Conservation (phyloP, 2,329 filamentous ascomycete genomes). For the Aspergillus amoenus region DNA sequence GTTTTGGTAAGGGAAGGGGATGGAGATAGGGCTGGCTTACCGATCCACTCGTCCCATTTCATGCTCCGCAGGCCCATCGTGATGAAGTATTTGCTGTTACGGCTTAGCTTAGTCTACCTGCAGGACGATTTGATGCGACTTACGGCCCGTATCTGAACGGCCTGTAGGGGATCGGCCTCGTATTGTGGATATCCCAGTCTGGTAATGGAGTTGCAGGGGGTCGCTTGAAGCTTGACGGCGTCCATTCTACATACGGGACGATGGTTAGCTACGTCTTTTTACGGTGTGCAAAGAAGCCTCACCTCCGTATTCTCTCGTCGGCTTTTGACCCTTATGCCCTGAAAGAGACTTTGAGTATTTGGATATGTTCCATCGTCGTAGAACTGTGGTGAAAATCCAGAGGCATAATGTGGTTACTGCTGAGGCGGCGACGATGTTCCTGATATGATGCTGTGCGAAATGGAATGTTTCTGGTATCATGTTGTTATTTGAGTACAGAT, state of each 20-base stretch:
- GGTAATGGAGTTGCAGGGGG: constrained; percentile 63
- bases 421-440: constrained; percentile 30
- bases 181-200: constrained; percentile 66
- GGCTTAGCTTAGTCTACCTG: not conserved
- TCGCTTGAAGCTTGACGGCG: constrained; percentile 57
- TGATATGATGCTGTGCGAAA: constrained; percentile 16
- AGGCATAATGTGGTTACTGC: constrained; percentile 31
- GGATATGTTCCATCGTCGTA: constrained; percentile 27
- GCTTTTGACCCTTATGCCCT: constrained; percentile 30
- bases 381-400: constrained; percentile 26
- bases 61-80: constrained; percentile 75
- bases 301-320: constrained; percentile 50
- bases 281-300: constrained; percentile 10
- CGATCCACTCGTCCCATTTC: constrained; percentile 72
- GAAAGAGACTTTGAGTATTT: constrained; percentile 28
- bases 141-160: constrained; percentile 73
- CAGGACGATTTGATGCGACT: constrained; percentile 21
- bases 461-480: constrained; percentile 9
- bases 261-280: not conserved
- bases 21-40: constrained; percentile 22
- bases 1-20: not conserved
- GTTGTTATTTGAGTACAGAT: not conserved
- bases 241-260: constrained; percentile 50
- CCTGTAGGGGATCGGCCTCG: constrained; percentile 73
- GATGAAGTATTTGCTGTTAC: constrained; percentile 62